A percentile compares a stretch with the other conserved stretches of the same genome.
These are phyloP conservation scores for Russula foetens DNA, from an alignment of 768 basidiomycete genomes.

Conservation along the genomic window DNA sequence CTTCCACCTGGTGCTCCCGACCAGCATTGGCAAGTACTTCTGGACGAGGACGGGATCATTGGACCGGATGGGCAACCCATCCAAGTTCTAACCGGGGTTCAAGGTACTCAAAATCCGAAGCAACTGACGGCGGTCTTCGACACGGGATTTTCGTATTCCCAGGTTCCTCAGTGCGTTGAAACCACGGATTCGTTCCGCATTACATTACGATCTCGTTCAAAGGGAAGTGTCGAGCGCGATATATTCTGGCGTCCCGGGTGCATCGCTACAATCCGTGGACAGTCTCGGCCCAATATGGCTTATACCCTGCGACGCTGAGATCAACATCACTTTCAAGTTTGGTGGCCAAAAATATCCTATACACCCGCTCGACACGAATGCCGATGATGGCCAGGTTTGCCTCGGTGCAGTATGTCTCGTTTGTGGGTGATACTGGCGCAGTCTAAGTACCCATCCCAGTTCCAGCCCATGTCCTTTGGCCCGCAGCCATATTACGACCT, in stretches of 20 bases:
- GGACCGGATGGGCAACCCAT: conserved; percentile 26
- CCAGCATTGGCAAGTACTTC: conserved; percentile 29
- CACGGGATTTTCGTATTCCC: conserved; percentile 28
- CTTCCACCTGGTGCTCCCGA: neutral
- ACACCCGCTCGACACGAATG: conserved; percentile 29
- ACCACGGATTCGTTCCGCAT: too few species aligned
- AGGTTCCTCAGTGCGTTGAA: conserved; percentile 27
- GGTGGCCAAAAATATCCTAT: conserved; percentile 28
- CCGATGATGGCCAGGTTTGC: conserved; percentile 26
- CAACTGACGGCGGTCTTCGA: conserved; percentile 6
- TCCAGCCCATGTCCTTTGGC: conserved; percentile 27
- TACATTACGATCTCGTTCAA: neutral
- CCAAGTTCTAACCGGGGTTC: conserved; percentile 19
- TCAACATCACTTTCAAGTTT: conserved; percentile 30
- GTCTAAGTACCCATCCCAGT: conserved; percentile 13
- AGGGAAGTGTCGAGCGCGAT: conserved; percentile 28
- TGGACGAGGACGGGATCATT: conserved; percentile 28
- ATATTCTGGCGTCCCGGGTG: conserved; percentile 28
- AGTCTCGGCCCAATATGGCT: conserved; percentile 25
- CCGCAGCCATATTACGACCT: conserved; percentile 25
- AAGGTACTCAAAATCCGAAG: neutral
- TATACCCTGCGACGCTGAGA: conserved; percentile 28
- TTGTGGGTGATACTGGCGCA: neutral
- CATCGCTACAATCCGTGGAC: conserved; percentile 21
- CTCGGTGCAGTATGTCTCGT: conserved; percentile 25